Percentiles rank a stretch among this genome's conserved stretches.
Conservation (phyloP, 176 grass and related monocot genomes). For the Metroxylon sagu region DNA sequence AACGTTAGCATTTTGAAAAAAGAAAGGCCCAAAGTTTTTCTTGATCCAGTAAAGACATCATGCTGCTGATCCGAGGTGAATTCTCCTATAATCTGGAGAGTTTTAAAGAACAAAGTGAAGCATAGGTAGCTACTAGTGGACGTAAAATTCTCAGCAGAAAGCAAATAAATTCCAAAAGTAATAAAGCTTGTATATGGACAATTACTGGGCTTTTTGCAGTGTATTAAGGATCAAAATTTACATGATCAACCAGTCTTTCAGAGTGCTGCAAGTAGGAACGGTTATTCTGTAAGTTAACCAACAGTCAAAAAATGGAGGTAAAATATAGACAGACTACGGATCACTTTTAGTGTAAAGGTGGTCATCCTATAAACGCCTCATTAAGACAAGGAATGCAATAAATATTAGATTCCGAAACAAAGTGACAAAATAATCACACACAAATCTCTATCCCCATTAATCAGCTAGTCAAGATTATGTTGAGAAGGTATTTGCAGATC, state of each 20-base stretch:
- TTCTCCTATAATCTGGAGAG: slow-evolving; percentile 82
- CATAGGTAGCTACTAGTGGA: background rate
- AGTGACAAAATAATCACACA: slow-evolving; percentile 48
- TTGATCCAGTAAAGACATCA: background rate
- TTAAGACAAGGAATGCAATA: no score
- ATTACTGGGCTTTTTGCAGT: slow-evolving; percentile 72
- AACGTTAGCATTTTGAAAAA: no score
- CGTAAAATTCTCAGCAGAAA: no score
- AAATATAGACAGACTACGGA: no score
- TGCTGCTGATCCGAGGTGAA: slow-evolving; percentile 72
- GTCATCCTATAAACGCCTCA: no score
- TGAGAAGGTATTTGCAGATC: slow-evolving; percentile 76
- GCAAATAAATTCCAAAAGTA: no score
- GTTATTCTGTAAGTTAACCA: no score
- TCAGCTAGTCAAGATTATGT: slow-evolving; percentile 70
- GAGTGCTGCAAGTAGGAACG: slow-evolving; percentile 30
- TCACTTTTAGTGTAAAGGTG: no score
- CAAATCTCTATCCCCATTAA: slow-evolving; percentile 64
- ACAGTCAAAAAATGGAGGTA: no score
- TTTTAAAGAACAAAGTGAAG: slow-evolving; percentile 29
- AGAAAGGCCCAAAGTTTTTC: no score
- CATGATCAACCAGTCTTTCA: slow-evolving; percentile 60
- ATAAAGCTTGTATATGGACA: slow-evolving; percentile 39
- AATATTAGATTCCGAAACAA: no score
- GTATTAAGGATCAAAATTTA: slow-evolving; percentile 94